Conservation (phyloP, 768 basidiomycete species). For the Lactarius tabidus region DNA sequence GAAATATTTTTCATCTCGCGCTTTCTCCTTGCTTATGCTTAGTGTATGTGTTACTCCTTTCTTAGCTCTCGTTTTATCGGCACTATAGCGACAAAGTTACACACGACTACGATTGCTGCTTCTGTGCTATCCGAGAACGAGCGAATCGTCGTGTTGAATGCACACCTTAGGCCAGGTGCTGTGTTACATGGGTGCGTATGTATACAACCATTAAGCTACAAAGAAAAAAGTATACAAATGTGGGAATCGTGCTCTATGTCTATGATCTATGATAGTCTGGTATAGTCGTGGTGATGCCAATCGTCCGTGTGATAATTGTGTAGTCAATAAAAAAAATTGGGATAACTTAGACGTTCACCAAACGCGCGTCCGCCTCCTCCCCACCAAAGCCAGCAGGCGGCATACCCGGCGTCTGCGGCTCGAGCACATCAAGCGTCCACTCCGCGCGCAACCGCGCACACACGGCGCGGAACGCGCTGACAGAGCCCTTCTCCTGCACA, state of each 20-base stretch:
- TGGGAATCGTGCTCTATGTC: not conserved
- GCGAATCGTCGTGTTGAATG: not conserved
- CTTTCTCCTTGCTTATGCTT: not conserved
- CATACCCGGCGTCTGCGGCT: conserved; percentile 22
- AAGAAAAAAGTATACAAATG: not conserved
- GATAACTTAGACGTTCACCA: conserved; percentile 2
- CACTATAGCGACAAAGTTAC: not conserved
- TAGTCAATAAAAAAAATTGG: not conserved
- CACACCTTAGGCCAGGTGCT: not conserved
- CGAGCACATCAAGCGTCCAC: conserved; percentile 47
- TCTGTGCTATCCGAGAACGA: not conserved
- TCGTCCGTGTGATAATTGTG: conserved; percentile 5
- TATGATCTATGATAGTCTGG: not conserved
- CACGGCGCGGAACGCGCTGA: conserved; percentile 77
- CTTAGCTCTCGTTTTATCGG: not conserved
- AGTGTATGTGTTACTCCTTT: not conserved
- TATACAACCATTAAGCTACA: not conserved
- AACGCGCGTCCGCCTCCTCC: conserved; percentile 13
- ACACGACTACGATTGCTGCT: not conserved
- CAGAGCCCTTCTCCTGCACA: conserved; percentile 86
- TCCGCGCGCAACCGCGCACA: conserved; percentile 68
- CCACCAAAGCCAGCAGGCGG: conserved; percentile 14
- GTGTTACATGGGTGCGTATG: not conserved
- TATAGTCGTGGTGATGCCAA: not conserved
- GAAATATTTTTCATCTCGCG: not conserved